Conservation (phyloP, 2,329 filamentous ascomycete genomes). For the Ophiostoma sp. region DNA sequence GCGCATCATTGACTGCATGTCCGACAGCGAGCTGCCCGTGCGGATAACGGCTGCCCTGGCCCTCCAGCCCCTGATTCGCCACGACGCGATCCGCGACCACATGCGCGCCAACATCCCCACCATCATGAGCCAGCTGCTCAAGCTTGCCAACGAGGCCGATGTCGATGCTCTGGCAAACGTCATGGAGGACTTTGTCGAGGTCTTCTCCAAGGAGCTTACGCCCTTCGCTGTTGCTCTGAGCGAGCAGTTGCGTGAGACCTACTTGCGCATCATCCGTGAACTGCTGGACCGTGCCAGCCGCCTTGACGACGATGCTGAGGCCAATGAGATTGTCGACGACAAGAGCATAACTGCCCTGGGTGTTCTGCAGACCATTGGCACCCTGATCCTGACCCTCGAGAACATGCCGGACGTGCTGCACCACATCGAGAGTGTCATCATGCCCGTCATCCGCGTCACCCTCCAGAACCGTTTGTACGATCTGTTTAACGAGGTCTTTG, state of each 20-base stretch:
- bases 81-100: conserved; percentile 87
- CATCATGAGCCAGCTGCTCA: conserved; percentile 98
- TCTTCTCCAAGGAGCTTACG: conserved; percentile 94
- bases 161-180: conserved; percentile 97
- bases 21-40: conserved; percentile 88
- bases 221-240: conserved; percentile 95
- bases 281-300: conserved; percentile 84
- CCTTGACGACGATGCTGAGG: conserved; percentile 73
- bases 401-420: conserved; percentile 94
- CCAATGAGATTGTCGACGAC: conserved; percentile 91
- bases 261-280: conserved; percentile 88
- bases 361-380: conserved; percentile 96
- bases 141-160: conserved; percentile 95
- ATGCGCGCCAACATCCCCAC: conserved; percentile 99
- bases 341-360: conserved; percentile 98
- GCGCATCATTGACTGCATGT: conserved; percentile 96
- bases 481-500: conserved; percentile 96
- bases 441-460: conserved; percentile 95
- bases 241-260: conserved; percentile 94
- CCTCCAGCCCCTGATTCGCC: conserved; percentile 90
- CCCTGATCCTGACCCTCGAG: conserved; percentile 92
- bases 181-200: conserved; percentile 99
- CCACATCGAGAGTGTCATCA: conserved; percentile 91
- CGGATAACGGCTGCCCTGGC: conserved; percentile 92
- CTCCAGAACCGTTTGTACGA: conserved; percentile 98